These are phyloP conservation scores for Candida sp. DNA, from an alignment of 1,139 yeast species.

Conservation along the genomic window DNA sequence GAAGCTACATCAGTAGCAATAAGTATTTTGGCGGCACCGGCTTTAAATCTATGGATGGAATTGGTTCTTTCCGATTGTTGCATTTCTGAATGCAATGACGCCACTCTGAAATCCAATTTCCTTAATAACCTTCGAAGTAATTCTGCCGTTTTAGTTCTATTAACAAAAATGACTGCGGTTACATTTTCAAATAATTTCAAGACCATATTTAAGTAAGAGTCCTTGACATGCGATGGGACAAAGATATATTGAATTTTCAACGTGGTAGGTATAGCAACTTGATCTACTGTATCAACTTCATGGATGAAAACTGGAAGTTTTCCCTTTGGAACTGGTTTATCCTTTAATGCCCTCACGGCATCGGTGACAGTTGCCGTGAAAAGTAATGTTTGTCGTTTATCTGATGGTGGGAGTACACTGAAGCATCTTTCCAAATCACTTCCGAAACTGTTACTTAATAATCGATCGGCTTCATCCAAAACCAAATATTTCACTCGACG, in stretches of 20 bases:
- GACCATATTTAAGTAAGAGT: constrained; percentile 75
- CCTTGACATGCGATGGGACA: constrained; percentile 84
- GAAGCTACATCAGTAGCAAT: constrained; percentile 97
- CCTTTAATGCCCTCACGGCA: constrained; percentile 78
- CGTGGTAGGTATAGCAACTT: constrained; percentile 77
- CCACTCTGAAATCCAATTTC: constrained; percentile 71
- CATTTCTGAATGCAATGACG: constrained; percentile 94
- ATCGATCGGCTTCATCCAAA: constrained; percentile 93
- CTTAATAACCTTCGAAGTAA: constrained; percentile 72
- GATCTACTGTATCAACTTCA: constrained; percentile 72
- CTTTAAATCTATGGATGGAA: constrained; percentile 88
- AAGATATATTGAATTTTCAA: constrained; percentile 53
- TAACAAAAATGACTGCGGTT: constrained; percentile 85
- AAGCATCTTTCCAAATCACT: constrained; percentile 75
- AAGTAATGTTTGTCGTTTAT: constrained; percentile 76
- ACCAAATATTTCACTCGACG: constrained; percentile 77
- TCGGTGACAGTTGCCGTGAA: constrained; percentile 98
- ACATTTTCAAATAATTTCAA: constrained; percentile 60
- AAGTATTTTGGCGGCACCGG: constrained; percentile 88
- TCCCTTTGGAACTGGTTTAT: constrained; percentile 58
- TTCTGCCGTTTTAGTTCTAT: constrained; percentile 89
- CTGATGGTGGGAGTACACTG: constrained; percentile 64
- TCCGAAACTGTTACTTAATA: constrained; percentile 81
- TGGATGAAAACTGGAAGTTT: constrained; percentile 72
- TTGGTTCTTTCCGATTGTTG: constrained; percentile 89